These are phyloP conservation scores for Warburgia ugandensis DNA, from an alignment of 164 flowering plant species.

Conservation along the genomic window DNA sequence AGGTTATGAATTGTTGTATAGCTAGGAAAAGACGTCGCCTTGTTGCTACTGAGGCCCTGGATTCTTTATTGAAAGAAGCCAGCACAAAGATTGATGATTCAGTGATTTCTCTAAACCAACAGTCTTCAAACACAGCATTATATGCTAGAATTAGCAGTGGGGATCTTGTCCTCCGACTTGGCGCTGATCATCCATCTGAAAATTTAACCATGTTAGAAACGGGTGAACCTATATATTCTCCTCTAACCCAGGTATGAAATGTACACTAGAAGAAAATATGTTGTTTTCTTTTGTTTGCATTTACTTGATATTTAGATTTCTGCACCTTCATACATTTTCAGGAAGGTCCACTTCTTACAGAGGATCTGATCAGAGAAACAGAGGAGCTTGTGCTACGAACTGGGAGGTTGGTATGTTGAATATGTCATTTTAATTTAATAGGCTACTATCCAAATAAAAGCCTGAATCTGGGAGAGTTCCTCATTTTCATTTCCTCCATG, in stretches of 20 bases:
- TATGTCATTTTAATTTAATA: conserved; percentile 5
- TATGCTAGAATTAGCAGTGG: conserved; percentile 67
- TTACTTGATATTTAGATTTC: conserved; percentile 1
- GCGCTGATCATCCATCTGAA: conserved; percentile 52
- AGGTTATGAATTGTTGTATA: conserved; percentile 88
- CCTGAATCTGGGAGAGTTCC: no score
- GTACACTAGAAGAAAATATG: background rate
- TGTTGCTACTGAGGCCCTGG: conserved; percentile 58
- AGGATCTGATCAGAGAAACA: conserved; percentile 87
- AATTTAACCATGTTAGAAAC: conserved; percentile 78
- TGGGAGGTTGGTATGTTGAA: conserved; percentile 63
- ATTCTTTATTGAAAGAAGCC: conserved; percentile 40
- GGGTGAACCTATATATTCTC: conserved; percentile 78
- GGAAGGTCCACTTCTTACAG: conserved; percentile 94
- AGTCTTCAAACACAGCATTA: conserved; percentile 23
- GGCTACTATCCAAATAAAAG: background rate
- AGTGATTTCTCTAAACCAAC: conserved; percentile 13
- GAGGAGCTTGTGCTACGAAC: conserved; percentile 96
- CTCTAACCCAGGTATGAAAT: conserved; percentile 71
- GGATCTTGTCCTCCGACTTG: conserved; percentile 70
- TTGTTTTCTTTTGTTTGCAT: background rate
- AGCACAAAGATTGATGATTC: conserved; percentile 29
- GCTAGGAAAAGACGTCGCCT: conserved; percentile 66
- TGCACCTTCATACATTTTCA: conserved; percentile 17
- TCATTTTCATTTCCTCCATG: background rate